Evolutionary conservation across 1,284 basidiomycete genomes (phyloP), one percentile per base, ranked within the genome.

Genomic region (Neonothopanus nambi): DNA sequence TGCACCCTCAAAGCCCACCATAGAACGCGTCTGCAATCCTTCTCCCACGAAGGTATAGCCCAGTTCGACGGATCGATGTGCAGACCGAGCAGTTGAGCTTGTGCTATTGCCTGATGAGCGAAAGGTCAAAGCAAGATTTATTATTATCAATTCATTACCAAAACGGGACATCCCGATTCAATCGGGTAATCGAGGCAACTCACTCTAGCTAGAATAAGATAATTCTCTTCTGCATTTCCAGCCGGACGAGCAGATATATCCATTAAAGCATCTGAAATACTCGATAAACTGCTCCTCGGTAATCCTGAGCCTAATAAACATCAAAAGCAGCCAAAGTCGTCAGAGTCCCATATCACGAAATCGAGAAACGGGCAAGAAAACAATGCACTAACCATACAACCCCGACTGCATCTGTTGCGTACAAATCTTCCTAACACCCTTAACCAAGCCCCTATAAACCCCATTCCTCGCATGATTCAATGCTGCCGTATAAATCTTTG

Each of bases 21-120:
- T 24, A 64, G 45, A 2, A 44, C 48, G 17, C 55, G 53, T 21
- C 61, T 56, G 9, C 59, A 45, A 35, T 63, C 60, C 38, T 63
- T 64, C 38, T 64, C 63, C 63, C 63, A 64, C 5, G 56, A 44
- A 6, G 63, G 63, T 18, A 64, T 62, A 36, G 54, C 56, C 63
- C 63, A 64, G 26, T 48, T 59, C 5, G 54, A 37, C 20, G 60
- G 57, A 45, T 64, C 55, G 20, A 63, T 55, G 26, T 64, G 63
- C 1, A 64, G 57, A 18, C 63, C 63, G n/a, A 64, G 46, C 12
- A 64, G 57, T 42, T 64, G 63, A 11, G 60, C 63, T 37, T 63
- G 58, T 20, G 63, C 63, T 39, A 63, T 63, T 21, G 63, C 59
- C 63, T 64, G 35, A 2, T n/a, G n/a, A n/a, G n/a, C n/a, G n/a